Base-by-base conservation (phyloP, 305 asterid species). In the Fraxinus velutina region DNA sequence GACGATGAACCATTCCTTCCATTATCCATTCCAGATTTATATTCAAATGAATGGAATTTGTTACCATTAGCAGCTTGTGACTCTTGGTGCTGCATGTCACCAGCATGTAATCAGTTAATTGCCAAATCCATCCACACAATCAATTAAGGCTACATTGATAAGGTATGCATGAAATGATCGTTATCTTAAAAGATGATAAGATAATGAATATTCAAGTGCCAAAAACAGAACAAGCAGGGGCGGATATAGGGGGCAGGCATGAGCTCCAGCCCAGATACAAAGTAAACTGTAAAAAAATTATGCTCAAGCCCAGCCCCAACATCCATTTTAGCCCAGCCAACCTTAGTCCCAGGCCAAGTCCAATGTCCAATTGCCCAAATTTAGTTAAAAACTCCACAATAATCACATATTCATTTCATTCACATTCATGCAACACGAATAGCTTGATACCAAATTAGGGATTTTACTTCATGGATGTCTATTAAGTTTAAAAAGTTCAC, bases 11-110 rank as follows among this genome's bases (percentile, higher is more conserved):
- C 91, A 86, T 88, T 93, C 85, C 90, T 90, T 74, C 92, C 94
- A 86, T 82, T 81, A 47, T 89, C 93, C 89, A 82, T 85, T 82
- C 96, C 97, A 79, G 95, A 88, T 90, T 88, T 93, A 88, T 93
- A 96, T 86, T 94, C 98, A 84, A 94, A 94, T 57, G 97, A 95
- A 15, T 84, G 83, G 81, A 86, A 93, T 85, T 93, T 93, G 86
- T 89, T 90, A 73, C 96, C 97, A 83, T 87, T 85, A 73, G 87
- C 78, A 87, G 90, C 84, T 84, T 90, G 93, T 75, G 95, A 81
- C 78, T 90, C 99, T 84, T 96, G 98, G 81, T 93, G 98, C 99
- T 96, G 79, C 70, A 47, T 22, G 37, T 15, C 9, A 29, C 30
- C 36, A 42, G 17, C 30, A 39, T 22, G 60, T 75, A 13, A 83